These are phyloP conservation scores for Cerrena zonata DNA, from an alignment of 1,284 basidiomycete genomes.

Conservation along the genomic window DNA sequence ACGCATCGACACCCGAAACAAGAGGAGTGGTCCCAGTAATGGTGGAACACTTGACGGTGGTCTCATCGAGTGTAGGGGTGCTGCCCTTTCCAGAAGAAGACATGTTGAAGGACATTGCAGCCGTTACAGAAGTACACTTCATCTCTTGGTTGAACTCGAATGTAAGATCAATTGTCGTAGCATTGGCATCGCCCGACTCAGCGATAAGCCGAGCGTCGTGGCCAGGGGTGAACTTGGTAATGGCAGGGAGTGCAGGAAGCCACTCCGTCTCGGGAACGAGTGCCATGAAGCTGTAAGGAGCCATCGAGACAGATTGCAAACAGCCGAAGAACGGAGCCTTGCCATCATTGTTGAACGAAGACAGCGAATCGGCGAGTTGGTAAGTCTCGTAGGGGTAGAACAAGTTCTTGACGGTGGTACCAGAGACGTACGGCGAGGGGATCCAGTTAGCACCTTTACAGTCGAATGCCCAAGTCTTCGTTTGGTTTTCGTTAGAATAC, in stretches of 20 bases:
- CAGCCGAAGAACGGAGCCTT: constrained; percentile 69
- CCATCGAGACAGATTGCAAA: constrained; percentile 57
- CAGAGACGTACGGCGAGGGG: constrained; percentile 65
- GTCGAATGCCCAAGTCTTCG: constrained; percentile 56
- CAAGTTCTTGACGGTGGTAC: constrained; percentile 63
- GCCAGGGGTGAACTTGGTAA: constrained; percentile 77
- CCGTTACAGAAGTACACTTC: constrained; percentile 65
- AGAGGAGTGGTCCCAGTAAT: constrained; percentile 40
- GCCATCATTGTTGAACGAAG: constrained; percentile 53
- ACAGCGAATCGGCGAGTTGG: constrained; percentile 56
- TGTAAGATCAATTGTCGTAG: constrained; percentile 58
- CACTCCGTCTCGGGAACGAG: constrained; percentile 67
- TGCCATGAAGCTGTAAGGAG: constrained; percentile 75
- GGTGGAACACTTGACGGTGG: constrained; percentile 44
- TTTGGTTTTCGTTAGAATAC: constrained; percentile 78
- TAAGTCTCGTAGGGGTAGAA: constrained; percentile 80
- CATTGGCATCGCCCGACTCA: constrained; percentile 43
- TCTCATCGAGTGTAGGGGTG: constrained; percentile 42
- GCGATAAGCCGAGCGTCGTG: constrained; percentile 73
- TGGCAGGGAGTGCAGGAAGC: constrained; percentile 61
- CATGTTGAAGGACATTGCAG: constrained; percentile 59
- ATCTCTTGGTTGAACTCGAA: constrained; percentile 77
- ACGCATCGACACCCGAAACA: constrained; percentile 50
- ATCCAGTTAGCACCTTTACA: constrained; percentile 63
- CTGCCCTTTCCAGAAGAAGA: constrained; percentile 63